A percentile compares a stretch with the other conserved stretches of the same genome.
Evolutionary conservation across 352 stramenopile genomes (phyloP).

Genomic region (Globisporangium orthogonon): DNA sequence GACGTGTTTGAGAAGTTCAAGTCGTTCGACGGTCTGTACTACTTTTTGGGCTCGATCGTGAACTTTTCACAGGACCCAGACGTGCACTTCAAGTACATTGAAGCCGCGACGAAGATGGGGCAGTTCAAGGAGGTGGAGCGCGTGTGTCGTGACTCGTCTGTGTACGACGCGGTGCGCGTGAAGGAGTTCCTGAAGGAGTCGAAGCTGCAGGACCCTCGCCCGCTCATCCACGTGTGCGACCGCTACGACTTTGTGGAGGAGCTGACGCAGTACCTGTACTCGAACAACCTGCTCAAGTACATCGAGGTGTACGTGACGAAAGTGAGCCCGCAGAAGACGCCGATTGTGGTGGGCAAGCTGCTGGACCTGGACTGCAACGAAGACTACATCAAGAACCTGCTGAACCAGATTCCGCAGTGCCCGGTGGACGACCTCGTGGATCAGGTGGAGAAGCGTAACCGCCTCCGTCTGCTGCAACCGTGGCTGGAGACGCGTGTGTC

Average conservation of each 20-base stretch:
- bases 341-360: slow-evolving; percentile 98
- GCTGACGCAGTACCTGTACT: slow-evolving; percentile 99
- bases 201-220: slow-evolving; percentile 98
- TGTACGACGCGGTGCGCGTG: slow-evolving; percentile 98
- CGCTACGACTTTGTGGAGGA: slow-evolving; percentile 99
- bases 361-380: slow-evolving; percentile 98
- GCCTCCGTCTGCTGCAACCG: slow-evolving; percentile 96
- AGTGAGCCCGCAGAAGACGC: slow-evolving; percentile 96
- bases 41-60: slow-evolving; percentile 98
- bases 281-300: slow-evolving; percentile 99
- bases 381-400: slow-evolving; percentile 99
- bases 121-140: slow-evolving; percentile 99
- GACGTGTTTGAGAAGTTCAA: slow-evolving; percentile 99
- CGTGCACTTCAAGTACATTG: slow-evolving; percentile 99
- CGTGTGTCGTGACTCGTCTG: slow-evolving; percentile 99
- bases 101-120: slow-evolving; percentile 98
- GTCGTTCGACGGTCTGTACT: slow-evolving; percentile 97
- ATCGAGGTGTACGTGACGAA: slow-evolving; percentile 99
- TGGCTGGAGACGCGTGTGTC: slow-evolving; percentile 99
- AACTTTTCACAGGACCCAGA: slow-evolving; percentile 97
- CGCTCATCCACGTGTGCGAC: slow-evolving; percentile 99
- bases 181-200: slow-evolving; percentile 99
- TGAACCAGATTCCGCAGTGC: slow-evolving; percentile 95
- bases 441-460: slow-evolving; percentile 99
- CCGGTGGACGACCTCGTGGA: slow-evolving; percentile 98